Evolutionary conservation across 257 asterid genomes (phyloP), one percentile per base, ranked within the genome.

Genomic region (Mentha longifolia): DNA sequence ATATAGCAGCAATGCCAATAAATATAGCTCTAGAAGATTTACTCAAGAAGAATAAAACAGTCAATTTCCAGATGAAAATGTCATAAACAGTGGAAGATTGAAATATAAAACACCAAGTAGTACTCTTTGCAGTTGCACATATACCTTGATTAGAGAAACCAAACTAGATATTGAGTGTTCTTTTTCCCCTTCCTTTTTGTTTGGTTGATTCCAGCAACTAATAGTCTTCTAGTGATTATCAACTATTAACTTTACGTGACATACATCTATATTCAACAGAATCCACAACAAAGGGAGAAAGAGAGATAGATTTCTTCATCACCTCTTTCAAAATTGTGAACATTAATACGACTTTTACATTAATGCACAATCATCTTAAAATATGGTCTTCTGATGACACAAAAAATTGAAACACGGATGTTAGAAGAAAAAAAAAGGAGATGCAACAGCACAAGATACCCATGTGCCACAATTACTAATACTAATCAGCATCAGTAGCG

Each of bases 51-150:
- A 22, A 22, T 2, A 22, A 22, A 22, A 22, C 25, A 22, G 25
- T 22, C 25, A 22, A 22, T 22, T 45, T 41, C 42, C 22, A 22
- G 49, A 62, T 33, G 54, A 55, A 15, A 31, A n/a, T 5, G 57
- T 31, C 60, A 74, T 42, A 56, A 16, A 65, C 15, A 59, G 58
- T 42, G 39, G 68, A 22, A 14, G 59, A 20, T 35, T 43, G 67
- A 37, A 39, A 42, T 16, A 14, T 2, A 33, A 56, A 65, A 5
- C 9, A 56, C 31, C 8, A 47, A 35, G 15, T 6, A 1, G 16
- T 35, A 47, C 9, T 55, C 10, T n/a, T 70, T 52, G n/a, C n/a
- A n/a, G n/a, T n/a, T n/a, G 25, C n/a, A 35, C 54, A 35, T 57
- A 55, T 20, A 54, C 15, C 50, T 43, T 16, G 41, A 30, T 65